These are phyloP conservation scores for Beta lomatogona DNA, from an alignment of 179 eudicot species.

Conservation along the genomic window DNA sequence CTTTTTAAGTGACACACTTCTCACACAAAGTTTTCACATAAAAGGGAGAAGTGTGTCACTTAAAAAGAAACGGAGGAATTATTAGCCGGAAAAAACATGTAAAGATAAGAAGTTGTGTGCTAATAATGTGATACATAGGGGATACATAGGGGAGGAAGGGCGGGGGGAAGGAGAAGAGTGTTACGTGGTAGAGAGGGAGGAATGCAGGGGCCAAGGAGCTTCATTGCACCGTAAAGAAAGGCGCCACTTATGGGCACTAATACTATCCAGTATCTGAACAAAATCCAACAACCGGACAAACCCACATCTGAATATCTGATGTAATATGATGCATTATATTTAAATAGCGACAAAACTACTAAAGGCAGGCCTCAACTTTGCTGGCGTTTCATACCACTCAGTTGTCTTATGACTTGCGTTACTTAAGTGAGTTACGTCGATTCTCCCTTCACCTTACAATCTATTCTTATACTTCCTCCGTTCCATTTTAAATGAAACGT, in stretches of 20 bases:
- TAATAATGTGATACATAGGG: neutral
- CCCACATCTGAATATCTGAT: neutral
- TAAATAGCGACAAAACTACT: neutral
- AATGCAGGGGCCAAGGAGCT: neutral
- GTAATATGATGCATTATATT: neutral
- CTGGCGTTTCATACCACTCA: neutral
- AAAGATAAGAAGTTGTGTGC: neutral
- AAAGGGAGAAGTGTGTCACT: too few relatives aligned
- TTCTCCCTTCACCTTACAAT: neutral
- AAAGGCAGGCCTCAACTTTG: neutral
- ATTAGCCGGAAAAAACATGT: too few relatives aligned
- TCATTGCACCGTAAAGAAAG: constrained; percentile 8
- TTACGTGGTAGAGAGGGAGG: neutral
- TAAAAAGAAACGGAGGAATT: too few relatives aligned
- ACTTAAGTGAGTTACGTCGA: too few relatives aligned
- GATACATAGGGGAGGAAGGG: neutral
- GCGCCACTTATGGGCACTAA: constrained; percentile 23
- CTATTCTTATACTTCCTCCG: neutral
- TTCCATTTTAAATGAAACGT: too few relatives aligned
- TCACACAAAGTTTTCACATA: too few relatives aligned
- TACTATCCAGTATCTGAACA: neutral
- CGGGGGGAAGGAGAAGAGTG: neutral
- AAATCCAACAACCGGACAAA: constrained; percentile 22
- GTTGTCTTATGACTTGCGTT: too few relatives aligned
- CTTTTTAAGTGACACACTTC: too few relatives aligned